phyloP scores from a whole-genome alignment of 768 basidiomycete species.

The Boletus sp. region DNA sequence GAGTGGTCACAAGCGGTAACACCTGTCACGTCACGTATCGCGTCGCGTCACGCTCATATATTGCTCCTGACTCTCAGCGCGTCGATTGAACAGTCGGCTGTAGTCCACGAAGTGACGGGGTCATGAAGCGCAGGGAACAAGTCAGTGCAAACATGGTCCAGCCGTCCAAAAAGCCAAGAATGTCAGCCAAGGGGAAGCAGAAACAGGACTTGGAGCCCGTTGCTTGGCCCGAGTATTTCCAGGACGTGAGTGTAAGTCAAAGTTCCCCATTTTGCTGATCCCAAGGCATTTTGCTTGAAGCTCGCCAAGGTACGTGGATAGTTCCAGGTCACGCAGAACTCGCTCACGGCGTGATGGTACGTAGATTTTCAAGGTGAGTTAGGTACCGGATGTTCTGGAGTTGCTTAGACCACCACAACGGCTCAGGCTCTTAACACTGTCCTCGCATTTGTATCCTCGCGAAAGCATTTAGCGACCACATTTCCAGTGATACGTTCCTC shows the following conservation, averaged over 20 bases:
- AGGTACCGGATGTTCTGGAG: neutral
- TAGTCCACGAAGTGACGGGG: neutral
- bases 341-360: neutral
- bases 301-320: constrained; percentile 54
- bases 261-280: neutral
- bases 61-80: neutral
- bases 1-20: neutral
- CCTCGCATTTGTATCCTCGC: constrained; percentile 78
- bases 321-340: accelerated
- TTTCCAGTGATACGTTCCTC: constrained; percentile 72
- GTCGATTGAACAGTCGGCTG: too few relatives aligned
- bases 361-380: constrained; percentile 44
- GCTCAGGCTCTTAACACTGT: constrained; percentile 82
- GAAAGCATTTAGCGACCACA: constrained; percentile 76
- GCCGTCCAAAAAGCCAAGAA: constrained; percentile 17
- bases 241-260: constrained; percentile 35
- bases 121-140: constrained; percentile 15
- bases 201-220: constrained; percentile 4
- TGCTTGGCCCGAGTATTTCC: constrained; percentile 65
- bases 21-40: constrained; percentile 20
- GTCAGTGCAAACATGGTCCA: neutral
- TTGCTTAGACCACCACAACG: neutral
- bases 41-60: constrained; percentile 17
- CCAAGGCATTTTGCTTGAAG: constrained; percentile 29
- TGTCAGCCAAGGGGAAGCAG: constrained; percentile 18